phyloP scores from a whole-genome alignment of 2,329 filamentous ascomycete genomes.

The Fusarium sp. region DNA sequence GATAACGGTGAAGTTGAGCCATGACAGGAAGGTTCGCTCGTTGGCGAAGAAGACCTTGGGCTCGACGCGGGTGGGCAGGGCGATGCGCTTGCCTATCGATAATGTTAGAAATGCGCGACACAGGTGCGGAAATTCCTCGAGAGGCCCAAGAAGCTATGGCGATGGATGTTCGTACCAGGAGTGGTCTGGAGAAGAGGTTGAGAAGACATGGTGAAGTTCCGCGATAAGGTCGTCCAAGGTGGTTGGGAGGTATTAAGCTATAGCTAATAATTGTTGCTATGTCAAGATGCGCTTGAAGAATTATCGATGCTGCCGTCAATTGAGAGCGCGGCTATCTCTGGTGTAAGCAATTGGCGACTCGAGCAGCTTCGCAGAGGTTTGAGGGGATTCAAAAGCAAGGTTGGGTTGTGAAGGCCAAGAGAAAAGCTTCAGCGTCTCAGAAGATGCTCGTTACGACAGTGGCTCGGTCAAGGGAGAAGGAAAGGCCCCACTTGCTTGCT shows the following conservation, averaged over 20 bases:
- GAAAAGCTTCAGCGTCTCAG: conserved; percentile 24
- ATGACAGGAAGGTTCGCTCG: conserved; percentile 98
- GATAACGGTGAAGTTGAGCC: conserved; percentile 99
- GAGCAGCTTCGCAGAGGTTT: neutral
- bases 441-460: conserved; percentile 34
- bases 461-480: conserved; percentile 31
- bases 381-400: conserved; percentile 5
- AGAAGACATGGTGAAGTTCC: conserved; percentile 78
- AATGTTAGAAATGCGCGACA: conserved; percentile 27
- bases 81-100: conserved; percentile 92
- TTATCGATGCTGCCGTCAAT: conserved; percentile 6
- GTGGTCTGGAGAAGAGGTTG: conserved; percentile 96
- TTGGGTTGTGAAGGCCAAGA: conserved; percentile 13
- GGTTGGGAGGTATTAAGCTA: conserved; percentile 20
- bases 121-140: neutral
- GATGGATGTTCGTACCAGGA: conserved; percentile 75
- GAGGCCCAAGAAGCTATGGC: neutral
- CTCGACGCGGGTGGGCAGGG: conserved; percentile 96
- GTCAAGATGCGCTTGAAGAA: neutral
- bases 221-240: conserved; percentile 8
- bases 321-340: neutral
- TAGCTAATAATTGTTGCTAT: neutral
- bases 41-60: conserved; percentile 99
- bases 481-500: conserved; percentile 26
- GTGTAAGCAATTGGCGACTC: conserved; percentile 14